phyloP scores from a whole-genome alignment of 495 filamentous ascomycete genomes.

The Collariella sp. region DNA sequence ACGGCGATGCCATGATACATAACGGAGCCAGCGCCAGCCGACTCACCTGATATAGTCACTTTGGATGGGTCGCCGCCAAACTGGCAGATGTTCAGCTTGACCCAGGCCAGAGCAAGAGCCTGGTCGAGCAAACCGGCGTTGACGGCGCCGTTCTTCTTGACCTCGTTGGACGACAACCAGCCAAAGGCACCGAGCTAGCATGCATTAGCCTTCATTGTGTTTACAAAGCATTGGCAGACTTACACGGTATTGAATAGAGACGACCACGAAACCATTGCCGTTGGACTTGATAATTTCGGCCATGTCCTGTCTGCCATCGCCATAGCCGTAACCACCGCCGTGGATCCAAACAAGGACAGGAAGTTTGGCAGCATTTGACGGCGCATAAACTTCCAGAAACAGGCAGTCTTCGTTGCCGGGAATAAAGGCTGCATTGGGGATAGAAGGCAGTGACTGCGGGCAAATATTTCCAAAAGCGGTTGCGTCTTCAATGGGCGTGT shows the following conservation, averaged over 20 bases:
- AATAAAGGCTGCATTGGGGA: slow-evolving; percentile 7
- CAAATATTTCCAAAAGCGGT: slow-evolving; percentile 12
- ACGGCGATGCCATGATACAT: slow-evolving; percentile 25
- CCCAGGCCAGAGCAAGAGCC: slow-evolving; percentile 62
- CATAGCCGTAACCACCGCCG: slow-evolving; percentile 41
- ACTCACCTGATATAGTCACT: slow-evolving; percentile 65
- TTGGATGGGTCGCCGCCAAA: slow-evolving; percentile 61
- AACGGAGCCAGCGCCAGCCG: slow-evolving; percentile 52
- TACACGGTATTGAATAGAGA: slow-evolving; percentile 39
- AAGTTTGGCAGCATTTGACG: slow-evolving; percentile 25
- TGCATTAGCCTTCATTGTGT: slow-evolving; percentile 4
- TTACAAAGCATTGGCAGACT: background rate
- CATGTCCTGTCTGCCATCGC: slow-evolving; percentile 28
- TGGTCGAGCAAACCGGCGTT: slow-evolving; percentile 46
- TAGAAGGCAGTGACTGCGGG: slow-evolving; percentile 14
- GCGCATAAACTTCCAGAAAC: slow-evolving; percentile 36
- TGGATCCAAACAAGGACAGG: slow-evolving; percentile 42
- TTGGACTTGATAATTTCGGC: slow-evolving; percentile 36
- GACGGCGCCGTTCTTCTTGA: slow-evolving; percentile 20
- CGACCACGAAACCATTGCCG: slow-evolving; percentile 37
- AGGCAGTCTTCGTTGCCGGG: slow-evolving; percentile 35
- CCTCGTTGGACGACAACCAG: slow-evolving; percentile 20
- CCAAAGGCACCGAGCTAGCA: slow-evolving; percentile 25
- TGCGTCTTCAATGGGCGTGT: slow-evolving; percentile 12
- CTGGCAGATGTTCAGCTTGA: slow-evolving; percentile 53